Base-by-base conservation (phyloP, 2,329 filamentous ascomycete genomes). In the Eurotiales sp. region DNA sequence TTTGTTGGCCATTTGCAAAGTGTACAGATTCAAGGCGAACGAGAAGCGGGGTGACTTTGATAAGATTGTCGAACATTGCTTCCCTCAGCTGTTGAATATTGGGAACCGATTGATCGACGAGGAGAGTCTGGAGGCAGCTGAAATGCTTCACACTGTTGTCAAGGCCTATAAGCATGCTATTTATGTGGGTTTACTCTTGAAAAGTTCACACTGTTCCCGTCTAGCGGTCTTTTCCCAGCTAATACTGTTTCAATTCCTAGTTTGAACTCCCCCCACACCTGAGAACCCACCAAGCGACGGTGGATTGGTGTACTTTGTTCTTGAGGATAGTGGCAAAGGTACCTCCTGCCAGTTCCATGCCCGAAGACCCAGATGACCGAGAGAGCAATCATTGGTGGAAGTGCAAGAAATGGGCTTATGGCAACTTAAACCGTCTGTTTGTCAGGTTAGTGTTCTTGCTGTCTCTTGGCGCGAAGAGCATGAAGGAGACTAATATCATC, bases 311-410 rank as follows among this genome's bases (percentile, higher is more conserved):
- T 71, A 92, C 91, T 21, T 81, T 99, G 54, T 97, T 99, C 76
- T 77, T 99, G 59, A 85, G 87, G 55, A 89, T 95, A 46, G 88
- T 97, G 30, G 85, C 86, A 59, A 97, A 97, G 72, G 76, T 85
- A 19, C 84, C 88, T 30, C 93, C 93, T 4, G 80, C 87, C 51
- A 84, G 79, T 60, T 86, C 91, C 30, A 85, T 97, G 80, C 71
- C 78, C 52, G 90, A 95, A 54, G 88, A 88, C 55, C 74, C 86
- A 47, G 84, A 89, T 53, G 92, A 97, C 65, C 84, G 93, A 52
- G 93, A 97, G 72, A 82, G 86, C 63, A 91, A 96, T 67, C 90
- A 96, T 70, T 99, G 93, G 92, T 99, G 92, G 92, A 99, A 97
- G 77, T 88, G 91, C 57, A 97, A 97, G 84, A 99, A 99, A 73